Conservation (phyloP, 805 yeast genomes). For the Myxozyma udenii region DNA sequence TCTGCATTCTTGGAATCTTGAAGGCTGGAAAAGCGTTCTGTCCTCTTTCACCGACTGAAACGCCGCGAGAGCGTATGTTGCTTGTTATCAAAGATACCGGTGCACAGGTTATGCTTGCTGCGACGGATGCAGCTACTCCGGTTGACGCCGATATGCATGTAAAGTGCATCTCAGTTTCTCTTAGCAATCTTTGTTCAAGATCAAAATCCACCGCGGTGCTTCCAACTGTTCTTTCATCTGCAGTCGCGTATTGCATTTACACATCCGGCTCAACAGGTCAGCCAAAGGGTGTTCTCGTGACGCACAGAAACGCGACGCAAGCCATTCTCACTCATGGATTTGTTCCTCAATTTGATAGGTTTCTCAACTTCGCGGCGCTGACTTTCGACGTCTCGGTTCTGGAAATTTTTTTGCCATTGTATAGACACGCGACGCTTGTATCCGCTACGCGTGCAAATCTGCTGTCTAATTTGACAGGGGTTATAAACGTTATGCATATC, state of each 20-base stretch:
- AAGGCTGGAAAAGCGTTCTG: slow-evolving; percentile 31
- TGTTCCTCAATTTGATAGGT: slow-evolving; percentile 26
- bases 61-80: slow-evolving; percentile 25
- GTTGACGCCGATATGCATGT: too few species aligned
- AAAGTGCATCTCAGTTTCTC: too few species aligned
- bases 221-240: too few species aligned
- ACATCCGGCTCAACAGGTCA: slow-evolving; percentile 56
- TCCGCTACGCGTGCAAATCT: slow-evolving; percentile 23
- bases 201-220: too few species aligned
- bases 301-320: slow-evolving; percentile 28
- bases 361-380: slow-evolving; percentile 33
- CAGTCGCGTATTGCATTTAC: too few species aligned
- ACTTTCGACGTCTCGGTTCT: slow-evolving; percentile 34
- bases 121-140: slow-evolving; percentile 2
- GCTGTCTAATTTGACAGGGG: slow-evolving; percentile 19
- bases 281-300: slow-evolving; percentile 49
- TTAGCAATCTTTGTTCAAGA: too few species aligned
- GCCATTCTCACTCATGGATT: slow-evolving; percentile 30
- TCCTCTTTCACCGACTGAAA: slow-evolving; percentile 26
- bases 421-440: slow-evolving; percentile 21
- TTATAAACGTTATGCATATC: slow-evolving; percentile 15
- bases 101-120: slow-evolving; percentile 22
- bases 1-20: slow-evolving; percentile 29
- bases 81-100: slow-evolving; percentile 21
- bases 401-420: slow-evolving; percentile 32